Conservation (phyloP, 106 monocot genomes). For the Apostasia shenzhenica region DNA sequence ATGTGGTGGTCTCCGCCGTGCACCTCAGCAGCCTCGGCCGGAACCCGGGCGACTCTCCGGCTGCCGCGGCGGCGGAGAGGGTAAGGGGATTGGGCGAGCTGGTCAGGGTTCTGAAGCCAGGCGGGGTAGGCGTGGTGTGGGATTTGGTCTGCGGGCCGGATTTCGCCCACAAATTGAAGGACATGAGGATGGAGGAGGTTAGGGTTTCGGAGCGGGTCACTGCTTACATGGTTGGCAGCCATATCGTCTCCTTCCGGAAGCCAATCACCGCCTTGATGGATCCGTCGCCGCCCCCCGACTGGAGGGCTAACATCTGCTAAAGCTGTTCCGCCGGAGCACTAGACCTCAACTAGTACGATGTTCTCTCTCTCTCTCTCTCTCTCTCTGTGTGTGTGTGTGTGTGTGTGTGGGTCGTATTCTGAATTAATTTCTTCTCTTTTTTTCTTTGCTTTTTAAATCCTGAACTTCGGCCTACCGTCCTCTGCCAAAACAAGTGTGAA, state of each 20-base stretch:
- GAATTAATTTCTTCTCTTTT: too few species aligned
- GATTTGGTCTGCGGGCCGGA: constrained; percentile 34
- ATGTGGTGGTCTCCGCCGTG: constrained; percentile 51
- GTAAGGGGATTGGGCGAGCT: constrained; percentile 40
- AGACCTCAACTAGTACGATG: neutral
- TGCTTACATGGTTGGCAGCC: constrained; percentile 40
- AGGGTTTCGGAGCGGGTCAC: constrained; percentile 43
- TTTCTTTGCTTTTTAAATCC: too few species aligned
- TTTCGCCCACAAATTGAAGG: constrained; percentile 29
- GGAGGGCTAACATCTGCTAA: constrained; percentile 29
- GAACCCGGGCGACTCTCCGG: neutral
- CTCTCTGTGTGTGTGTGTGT: too few species aligned
- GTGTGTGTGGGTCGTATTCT: too few species aligned
- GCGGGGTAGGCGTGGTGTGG: constrained; percentile 56
- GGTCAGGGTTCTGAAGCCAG: constrained; percentile 58
- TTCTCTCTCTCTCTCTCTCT: neutral
- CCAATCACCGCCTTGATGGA: constrained; percentile 4
- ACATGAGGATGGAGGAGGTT: constrained; percentile 64
- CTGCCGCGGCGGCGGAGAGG: constrained; percentile 30
- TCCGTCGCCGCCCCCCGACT: constrained; percentile 1
- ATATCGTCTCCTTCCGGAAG: constrained; percentile 60
- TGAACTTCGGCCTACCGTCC: too few species aligned
- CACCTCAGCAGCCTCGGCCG: constrained; percentile 28
- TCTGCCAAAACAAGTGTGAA: too few species aligned
- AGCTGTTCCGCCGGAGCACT: neutral